Evolutionary conservation across 306 rosid genomes (phyloP).

Genomic region (Ormosia semicastrata): DNA sequence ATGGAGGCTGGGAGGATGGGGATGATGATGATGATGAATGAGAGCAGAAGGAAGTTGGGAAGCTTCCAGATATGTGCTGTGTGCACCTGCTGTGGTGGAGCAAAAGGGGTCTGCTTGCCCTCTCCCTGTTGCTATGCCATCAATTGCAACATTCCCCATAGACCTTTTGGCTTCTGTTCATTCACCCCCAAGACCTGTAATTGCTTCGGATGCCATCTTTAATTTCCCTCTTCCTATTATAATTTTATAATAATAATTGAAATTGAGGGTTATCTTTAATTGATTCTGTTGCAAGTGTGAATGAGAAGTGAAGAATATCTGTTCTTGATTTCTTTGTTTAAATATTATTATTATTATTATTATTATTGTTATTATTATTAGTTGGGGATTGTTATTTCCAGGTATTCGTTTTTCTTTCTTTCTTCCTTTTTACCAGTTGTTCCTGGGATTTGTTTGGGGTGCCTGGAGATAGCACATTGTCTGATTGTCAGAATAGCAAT

Average conservation of each 20-base stretch:
- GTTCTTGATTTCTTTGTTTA: conserved; percentile 59
- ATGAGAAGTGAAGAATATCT: conserved; percentile 68
- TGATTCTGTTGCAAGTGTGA: conserved; percentile 57
- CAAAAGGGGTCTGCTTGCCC: conserved; percentile 89
- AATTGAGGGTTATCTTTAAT: conserved; percentile 41
- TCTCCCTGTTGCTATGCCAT: conserved; percentile 99
- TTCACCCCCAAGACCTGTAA: conserved; percentile 98
- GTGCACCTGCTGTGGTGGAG: conserved; percentile 98
- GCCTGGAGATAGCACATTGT: conserved; percentile 52
- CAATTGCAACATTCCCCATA: conserved; percentile 96
- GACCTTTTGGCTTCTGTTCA: conserved; percentile 97
- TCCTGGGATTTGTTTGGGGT: conserved; percentile 46
- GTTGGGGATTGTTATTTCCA: conserved; percentile 29
- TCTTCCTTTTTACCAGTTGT: neutral
- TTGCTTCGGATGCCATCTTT: conserved; percentile 97
- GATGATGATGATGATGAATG: conserved; percentile 71
- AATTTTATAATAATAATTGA: conserved; percentile 29
- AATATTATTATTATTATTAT: conserved; percentile 34
- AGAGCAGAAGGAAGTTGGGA: conserved; percentile 74
- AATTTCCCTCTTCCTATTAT: conserved; percentile 27
- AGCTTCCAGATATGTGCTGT: conserved; percentile 93
- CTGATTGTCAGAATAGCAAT: conserved; percentile 46
- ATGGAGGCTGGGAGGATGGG: conserved; percentile 60
- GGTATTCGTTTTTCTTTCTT: neutral
- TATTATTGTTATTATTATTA: conserved; percentile 20